phyloP scores from a whole-genome alignment of 1,139 yeast genomes.

The Candida albicans region DNA sequence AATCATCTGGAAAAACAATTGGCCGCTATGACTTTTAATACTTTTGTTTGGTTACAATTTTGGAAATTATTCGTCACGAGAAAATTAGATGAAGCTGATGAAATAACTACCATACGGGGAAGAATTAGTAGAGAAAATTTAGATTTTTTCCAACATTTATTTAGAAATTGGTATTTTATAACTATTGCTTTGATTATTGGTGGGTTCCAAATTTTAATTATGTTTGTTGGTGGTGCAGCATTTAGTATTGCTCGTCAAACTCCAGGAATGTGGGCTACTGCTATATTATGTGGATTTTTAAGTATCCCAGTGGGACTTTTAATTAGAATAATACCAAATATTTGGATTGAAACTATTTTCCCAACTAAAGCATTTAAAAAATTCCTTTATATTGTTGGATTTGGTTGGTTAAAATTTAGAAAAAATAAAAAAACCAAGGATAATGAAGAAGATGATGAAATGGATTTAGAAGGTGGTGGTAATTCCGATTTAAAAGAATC shows the following conservation, averaged over 20 bases:
- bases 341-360: constrained; percentile 66
- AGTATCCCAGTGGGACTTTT: constrained; percentile 80
- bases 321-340: constrained; percentile 80
- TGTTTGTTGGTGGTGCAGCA: constrained; percentile 98
- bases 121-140: constrained; percentile 62
- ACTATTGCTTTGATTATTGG: constrained; percentile 71
- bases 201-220: constrained; percentile 80
- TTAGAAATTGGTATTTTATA: constrained; percentile 80
- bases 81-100: constrained; percentile 87
- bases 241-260: constrained; percentile 80
- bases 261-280: constrained; percentile 86
- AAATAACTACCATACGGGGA: constrained; percentile 53
- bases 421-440: constrained; percentile 24
- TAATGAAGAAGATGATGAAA: constrained; percentile 6
- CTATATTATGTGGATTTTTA: constrained; percentile 76
- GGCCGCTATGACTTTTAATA: constrained; percentile 85
- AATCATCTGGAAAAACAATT: constrained; percentile 58
- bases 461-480: neutral
- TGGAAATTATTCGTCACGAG: constrained; percentile 91
- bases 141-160: constrained; percentile 79
- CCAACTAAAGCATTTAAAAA: constrained; percentile 59
- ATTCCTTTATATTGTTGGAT: constrained; percentile 48
- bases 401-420: constrained; percentile 45
- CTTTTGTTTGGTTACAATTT: constrained; percentile 97
- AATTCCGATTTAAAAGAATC: neutral